Base-by-base conservation (phyloP, 352 stramenopile genomes). In the Globisporangium canariense region DNA sequence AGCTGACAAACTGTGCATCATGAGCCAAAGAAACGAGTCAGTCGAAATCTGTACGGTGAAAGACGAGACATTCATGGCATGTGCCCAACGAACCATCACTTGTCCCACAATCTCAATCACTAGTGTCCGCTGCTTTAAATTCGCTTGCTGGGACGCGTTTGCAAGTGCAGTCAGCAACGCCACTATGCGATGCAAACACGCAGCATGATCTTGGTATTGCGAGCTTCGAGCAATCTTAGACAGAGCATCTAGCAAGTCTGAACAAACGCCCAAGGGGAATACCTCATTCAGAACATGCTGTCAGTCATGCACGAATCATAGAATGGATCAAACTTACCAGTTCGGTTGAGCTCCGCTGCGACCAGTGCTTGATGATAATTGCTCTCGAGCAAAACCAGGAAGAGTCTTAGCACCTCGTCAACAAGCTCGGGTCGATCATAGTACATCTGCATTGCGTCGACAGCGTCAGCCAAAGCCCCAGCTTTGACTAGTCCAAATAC, bases 61-160 rank as follows among this genome's bases (percentile, higher is more conserved):
- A n/a, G 14, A n/a, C 13, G 16, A 47, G 41, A 4, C 1, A 22
- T 14, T 14, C 36, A 18, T 41, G 9, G 13, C 36, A 41, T 41
- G 10, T 41, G 3, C 36, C 9, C 36, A 16, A 46, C 49, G 7
- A 36, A 77, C 70, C 70, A 75, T 75, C 49, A 67, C 62, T 60
- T 77, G 71, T 20, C 62, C 61, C 16, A 55, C 64, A 38, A 62
- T 60, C 13, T 64, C 58, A 57, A 77, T 53, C 34, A 62, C 51
- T 45, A 67, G 57, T 34, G 36, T 60, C 34, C 55, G 68, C n/a
- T 67, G 49, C 38, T 25, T 53, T 7, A 34, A 61, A n/a, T 57
- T 55, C 38, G 73, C 50, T 20, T 55, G 57, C 30, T 47, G 40
- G 8, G 60, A 40, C 13, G 40, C 60, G 7, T 16, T 16, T 10